Evolutionary conservation across 805 yeast genomes (phyloP).

Genomic region (Pichia eremophila): DNA sequence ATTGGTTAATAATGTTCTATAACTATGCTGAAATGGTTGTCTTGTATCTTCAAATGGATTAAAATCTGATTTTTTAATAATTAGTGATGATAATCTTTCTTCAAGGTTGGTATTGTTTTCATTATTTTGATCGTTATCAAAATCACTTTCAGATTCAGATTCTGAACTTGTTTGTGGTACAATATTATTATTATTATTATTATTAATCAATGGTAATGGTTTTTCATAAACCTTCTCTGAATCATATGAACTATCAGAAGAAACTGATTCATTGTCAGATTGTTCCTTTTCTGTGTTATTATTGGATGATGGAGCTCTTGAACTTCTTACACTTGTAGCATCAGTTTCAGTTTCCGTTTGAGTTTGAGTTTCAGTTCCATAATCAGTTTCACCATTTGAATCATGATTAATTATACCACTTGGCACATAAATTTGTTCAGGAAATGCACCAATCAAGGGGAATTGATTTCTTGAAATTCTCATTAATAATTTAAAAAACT

Average conservation of each 20-base stretch:
- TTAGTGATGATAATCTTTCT: neutral
- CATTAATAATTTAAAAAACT: conserved; percentile 5
- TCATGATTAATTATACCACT: neutral
- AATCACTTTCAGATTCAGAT: neutral
- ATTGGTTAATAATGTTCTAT: neutral
- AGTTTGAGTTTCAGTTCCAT: neutral
- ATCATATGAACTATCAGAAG: neutral
- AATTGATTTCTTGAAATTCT: conserved; percentile 7
- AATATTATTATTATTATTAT: too few relatives aligned
- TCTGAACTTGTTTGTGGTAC: neutral
- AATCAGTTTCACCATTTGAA: neutral
- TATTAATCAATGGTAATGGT: too few relatives aligned
- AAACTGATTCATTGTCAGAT: neutral
- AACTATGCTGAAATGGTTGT: conserved; percentile 4
- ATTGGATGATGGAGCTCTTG: too few relatives aligned
- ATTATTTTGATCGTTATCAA: neutral
- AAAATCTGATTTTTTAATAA: conserved; percentile 2
- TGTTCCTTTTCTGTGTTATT: too few relatives aligned
- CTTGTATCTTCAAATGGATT: neutral
- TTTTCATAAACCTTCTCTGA: neutral
- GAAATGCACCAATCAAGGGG: conserved; percentile 5
- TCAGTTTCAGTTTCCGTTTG: neutral
- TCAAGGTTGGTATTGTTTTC: too few relatives aligned
- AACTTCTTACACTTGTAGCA: too few relatives aligned
- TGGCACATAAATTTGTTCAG: conserved; percentile 7